Evolutionary conservation across 805 yeast species (phyloP).

Genomic region (Yarrowia alimentaria): DNA sequence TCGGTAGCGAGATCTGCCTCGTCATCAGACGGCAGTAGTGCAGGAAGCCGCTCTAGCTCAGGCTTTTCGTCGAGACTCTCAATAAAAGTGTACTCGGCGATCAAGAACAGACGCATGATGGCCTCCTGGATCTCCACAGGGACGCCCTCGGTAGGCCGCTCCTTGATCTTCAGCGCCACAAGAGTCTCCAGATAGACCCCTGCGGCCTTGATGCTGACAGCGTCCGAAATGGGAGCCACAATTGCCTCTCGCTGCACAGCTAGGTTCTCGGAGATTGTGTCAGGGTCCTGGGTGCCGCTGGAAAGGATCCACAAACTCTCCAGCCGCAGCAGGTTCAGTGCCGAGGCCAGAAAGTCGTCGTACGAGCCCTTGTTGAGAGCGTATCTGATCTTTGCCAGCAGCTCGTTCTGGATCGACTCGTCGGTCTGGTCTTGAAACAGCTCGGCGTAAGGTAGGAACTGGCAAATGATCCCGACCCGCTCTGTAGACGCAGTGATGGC

Average conservation of each 20-base stretch:
- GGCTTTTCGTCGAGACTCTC: not conserved
- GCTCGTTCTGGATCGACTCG: not conserved
- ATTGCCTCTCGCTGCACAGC: constrained; percentile 6
- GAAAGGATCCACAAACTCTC: constrained; percentile 13
- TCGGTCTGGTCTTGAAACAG: constrained; percentile 1
- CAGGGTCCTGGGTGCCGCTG: not conserved
- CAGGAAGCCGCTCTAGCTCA: constrained; percentile 5
- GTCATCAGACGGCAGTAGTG: constrained; percentile 7
- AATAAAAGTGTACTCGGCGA: constrained; percentile 10
- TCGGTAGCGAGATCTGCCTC: not conserved
- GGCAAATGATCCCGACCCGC: constrained; percentile 15
- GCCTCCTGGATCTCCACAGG: not conserved
- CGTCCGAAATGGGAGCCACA: not conserved
- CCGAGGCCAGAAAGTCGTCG: constrained; percentile 11
- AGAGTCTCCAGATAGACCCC: constrained; percentile 8
- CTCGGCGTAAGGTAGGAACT: constrained; percentile 6
- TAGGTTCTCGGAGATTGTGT: not conserved
- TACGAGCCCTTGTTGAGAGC: not conserved
- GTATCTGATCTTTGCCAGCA: not conserved
- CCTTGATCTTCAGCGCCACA: constrained; percentile 18
- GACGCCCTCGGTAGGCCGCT: not conserved
- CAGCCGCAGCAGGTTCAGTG: constrained; percentile 12
- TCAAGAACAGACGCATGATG: constrained; percentile 16
- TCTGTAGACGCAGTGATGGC: constrained; percentile 4
- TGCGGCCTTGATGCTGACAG: constrained; percentile 9